phyloP scores from a whole-genome alignment of 768 basidiomycete species.

The Pleurotus cornucopiae region DNA sequence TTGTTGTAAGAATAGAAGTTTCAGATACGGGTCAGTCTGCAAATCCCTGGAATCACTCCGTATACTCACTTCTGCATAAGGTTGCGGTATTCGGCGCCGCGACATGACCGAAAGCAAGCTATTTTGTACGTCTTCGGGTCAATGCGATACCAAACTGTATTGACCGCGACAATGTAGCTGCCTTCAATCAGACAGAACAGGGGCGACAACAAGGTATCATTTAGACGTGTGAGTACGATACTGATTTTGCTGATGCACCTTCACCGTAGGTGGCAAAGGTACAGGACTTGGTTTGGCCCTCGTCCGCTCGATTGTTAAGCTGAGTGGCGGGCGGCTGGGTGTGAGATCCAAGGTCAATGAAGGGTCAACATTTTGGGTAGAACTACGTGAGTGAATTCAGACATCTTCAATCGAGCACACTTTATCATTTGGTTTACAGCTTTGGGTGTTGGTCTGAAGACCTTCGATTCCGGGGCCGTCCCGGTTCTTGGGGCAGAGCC shows the following conservation, averaged over 20 bases:
- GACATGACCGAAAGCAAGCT: constrained; percentile 72
- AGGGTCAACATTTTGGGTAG: constrained; percentile 90
- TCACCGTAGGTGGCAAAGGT: constrained; percentile 49
- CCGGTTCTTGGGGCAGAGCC: constrained; percentile 12
- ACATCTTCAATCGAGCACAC: constrained; percentile 10
- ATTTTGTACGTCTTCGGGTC: constrained; percentile 47
- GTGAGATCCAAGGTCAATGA: constrained; percentile 56
- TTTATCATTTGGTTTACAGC: constrained; percentile 26
- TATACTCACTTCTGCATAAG: background rate
- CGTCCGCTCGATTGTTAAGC: constrained; percentile 74
- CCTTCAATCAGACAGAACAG: constrained; percentile 77
- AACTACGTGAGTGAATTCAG: constrained; percentile 43
- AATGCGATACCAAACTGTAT: constrained; percentile 8
- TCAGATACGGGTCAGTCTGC: constrained; percentile 56
- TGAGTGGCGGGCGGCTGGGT: constrained; percentile 72
- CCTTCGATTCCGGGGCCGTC: constrained; percentile 4
- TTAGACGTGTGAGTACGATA: background rate
- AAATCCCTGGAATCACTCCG: background rate
- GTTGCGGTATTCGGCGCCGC: constrained; percentile 39
- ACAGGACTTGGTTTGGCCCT: constrained; percentile 75
- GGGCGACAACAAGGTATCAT: constrained; percentile 58
- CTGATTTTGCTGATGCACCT: constrained; percentile 8
- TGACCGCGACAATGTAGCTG: constrained; percentile 34
- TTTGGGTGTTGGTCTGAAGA: constrained; percentile 67
- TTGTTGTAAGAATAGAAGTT: constrained; percentile 83